Evolutionary conservation across 2,329 filamentous ascomycete genomes (phyloP).

Genomic region (Esteya vermicola): DNA sequence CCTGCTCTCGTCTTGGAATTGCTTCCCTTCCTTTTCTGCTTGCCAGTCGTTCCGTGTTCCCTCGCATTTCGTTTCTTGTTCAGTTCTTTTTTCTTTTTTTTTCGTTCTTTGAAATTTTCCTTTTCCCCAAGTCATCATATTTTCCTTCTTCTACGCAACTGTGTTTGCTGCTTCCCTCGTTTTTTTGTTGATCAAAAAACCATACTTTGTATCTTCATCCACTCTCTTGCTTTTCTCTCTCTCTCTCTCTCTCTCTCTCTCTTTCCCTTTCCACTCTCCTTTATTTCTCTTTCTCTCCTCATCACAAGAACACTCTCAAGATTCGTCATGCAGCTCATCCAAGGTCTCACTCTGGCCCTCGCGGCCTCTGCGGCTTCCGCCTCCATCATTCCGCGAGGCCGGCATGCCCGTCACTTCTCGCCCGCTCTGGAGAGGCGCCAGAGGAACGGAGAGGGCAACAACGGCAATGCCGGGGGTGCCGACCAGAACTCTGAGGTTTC

Average conservation of each 20-base stretch:
- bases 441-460: no score
- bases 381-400: constrained; percentile 20
- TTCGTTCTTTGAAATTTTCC: background rate
- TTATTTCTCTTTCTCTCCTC: background rate
- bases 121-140: no score
- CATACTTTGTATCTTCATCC: background rate
- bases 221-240: background rate
- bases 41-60: no score
- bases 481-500: no score
- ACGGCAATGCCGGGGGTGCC: no score
- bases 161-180: no score
- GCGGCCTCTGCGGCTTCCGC: constrained; percentile 28
- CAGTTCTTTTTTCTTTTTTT: background rate
- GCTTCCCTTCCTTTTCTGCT: no score
- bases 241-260: background rate
- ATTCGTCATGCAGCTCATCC: constrained; percentile 6
- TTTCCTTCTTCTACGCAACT: no score
- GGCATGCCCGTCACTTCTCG: constrained; percentile 19
- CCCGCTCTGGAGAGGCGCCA: no score
- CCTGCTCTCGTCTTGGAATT: no score
- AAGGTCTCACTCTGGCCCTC: constrained; percentile 26
- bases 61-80: no score
- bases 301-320: background rate
- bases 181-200: background rate
- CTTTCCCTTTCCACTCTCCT: background rate